Conservation (phyloP, 495 filamentous ascomycete species). For the Friedmanniomyces endolithicus region DNA sequence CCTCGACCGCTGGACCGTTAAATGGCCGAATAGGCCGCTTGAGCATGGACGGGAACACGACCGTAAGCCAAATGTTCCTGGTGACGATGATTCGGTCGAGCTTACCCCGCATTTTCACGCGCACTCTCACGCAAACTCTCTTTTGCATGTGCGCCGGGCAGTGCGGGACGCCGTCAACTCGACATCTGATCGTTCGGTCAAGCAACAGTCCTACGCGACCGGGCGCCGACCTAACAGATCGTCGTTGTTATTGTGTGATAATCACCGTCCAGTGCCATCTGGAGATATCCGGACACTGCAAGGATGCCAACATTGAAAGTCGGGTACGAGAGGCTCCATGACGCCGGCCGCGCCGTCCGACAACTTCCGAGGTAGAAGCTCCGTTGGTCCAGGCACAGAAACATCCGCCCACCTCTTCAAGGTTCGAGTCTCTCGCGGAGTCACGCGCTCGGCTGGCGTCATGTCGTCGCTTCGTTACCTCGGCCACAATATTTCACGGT, state of each 20-base stretch:
- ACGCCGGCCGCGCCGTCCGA: slow-evolving; percentile 7
- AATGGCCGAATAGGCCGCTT: too few relatives aligned
- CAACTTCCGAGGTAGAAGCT: slow-evolving; percentile 16
- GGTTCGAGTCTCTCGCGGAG: slow-evolving; percentile 4
- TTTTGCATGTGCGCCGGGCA: not conserved
- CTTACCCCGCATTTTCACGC: slow-evolving; percentile 6
- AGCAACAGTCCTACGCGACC: too few relatives aligned
- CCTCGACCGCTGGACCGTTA: too few relatives aligned
- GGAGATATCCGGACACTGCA: too few relatives aligned
- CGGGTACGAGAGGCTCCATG: too few relatives aligned
- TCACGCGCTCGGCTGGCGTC: not conserved
- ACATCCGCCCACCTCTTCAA: slow-evolving; percentile 3
- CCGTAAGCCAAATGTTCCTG: too few relatives aligned
- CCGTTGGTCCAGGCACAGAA: slow-evolving; percentile 20
- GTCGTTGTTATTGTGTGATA: too few relatives aligned
- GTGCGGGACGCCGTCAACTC: not conserved
- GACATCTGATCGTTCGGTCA: not conserved
- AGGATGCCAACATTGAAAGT: too few relatives aligned
- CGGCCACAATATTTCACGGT: not conserved
- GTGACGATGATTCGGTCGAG: not conserved
- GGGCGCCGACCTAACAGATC: too few relatives aligned
- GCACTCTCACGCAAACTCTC: not conserved
- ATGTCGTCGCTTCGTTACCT: slow-evolving; percentile 2
- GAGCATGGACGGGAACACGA: too few relatives aligned
- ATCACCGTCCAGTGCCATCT: too few relatives aligned